Evolutionary conservation across 352 stramenopile genomes (phyloP).

Genomic region (Thalassiosira sp.): DNA sequence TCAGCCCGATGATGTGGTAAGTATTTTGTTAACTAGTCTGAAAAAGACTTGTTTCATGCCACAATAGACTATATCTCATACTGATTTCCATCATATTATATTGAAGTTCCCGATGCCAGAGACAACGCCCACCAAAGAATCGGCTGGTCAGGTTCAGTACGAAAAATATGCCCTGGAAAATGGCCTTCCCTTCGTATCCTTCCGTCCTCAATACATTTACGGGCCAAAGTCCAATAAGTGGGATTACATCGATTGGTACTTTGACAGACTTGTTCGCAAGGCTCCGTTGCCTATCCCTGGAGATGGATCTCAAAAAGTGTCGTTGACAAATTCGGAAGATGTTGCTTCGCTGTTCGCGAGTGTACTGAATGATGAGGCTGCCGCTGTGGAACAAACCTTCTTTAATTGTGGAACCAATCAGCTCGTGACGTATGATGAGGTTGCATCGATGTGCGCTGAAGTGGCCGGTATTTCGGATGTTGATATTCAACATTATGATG

Average conservation of each 20-base stretch:
- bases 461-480: conserved; percentile 60
- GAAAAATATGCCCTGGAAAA: conserved; percentile 73
- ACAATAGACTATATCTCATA: no score
- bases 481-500: conserved; percentile 74
- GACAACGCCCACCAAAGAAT: conserved; percentile 75
- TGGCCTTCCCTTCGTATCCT: conserved; percentile 75
- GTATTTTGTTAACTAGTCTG: conserved; percentile 1
- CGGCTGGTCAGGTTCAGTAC: conserved; percentile 64
- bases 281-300: conserved; percentile 79
- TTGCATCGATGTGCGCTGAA: conserved; percentile 74
- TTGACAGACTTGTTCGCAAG: conserved; percentile 79
- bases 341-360: conserved; percentile 82
- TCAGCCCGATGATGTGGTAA: conserved; percentile 49
- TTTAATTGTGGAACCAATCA: conserved; percentile 84
- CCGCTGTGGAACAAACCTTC: conserved; percentile 69
- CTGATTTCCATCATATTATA: no score
- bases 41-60: no score
- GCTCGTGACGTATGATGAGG: conserved; percentile 79
- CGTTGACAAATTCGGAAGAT: conserved; percentile 84
- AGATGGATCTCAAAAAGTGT: conserved; percentile 83
- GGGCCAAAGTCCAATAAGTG: conserved; percentile 85
- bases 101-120: conserved; percentile 74
- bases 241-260: conserved; percentile 87
- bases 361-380: conserved; percentile 77
- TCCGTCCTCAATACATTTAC: conserved; percentile 87